Base-by-base conservation (phyloP, 2,329 filamentous ascomycete genomes). In the Colletotrichum spaethianum region DNA sequence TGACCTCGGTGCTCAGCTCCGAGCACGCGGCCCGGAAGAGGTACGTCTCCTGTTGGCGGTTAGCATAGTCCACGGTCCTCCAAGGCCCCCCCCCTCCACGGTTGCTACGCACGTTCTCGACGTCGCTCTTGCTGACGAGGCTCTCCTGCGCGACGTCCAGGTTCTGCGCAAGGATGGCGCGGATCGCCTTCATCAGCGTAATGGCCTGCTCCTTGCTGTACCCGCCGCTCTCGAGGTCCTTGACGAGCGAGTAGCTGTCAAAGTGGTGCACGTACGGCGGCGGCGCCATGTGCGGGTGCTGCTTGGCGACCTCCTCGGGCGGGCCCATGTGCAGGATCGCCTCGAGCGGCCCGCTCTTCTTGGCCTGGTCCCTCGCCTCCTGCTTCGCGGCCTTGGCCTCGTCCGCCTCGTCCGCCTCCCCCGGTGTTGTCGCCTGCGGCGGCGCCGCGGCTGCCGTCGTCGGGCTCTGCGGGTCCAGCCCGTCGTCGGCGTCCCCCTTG, bases 241-340 rank as follows among this genome's bases (percentile, higher is more conserved):
- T 93, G 20, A 98, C 96, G 6, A 98, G 89, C 18, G 91, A 92
- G 82, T 96, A 99, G 31, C 93, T 98, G 83, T 99, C 96, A 82
- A 99, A 99, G 83, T 98, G 95, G 83, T 99, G 96, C 42, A 98
- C 91, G 79, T 98, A 97, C 1, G 92, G 93, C 9, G 93, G 90
- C 0, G 94, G 89, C 59, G 90, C 87, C 79, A 93, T 89, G 79
- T 95, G 91, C 5, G 92, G 92, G 28, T 90, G 88, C 75, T 88
- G 87, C 59, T 84, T 78, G 55, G 80, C 79, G 16, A 76, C 75
- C n/a, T 77, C 77, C 56, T 85, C 80, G 9, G 85, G 83, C 5
- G 84, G 82, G 18, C 82, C 76, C 83, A 87, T 86, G 65, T 84
- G 83, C 40, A 85, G 76, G 6, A 90, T 85, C 2, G 86, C 86